Percentiles rank a stretch among this genome's conserved stretches.
These are phyloP conservation scores for Xylariaceae sp. DNA, from an alignment of 2,329 filamentous ascomycete genomes.

Conservation along the genomic window DNA sequence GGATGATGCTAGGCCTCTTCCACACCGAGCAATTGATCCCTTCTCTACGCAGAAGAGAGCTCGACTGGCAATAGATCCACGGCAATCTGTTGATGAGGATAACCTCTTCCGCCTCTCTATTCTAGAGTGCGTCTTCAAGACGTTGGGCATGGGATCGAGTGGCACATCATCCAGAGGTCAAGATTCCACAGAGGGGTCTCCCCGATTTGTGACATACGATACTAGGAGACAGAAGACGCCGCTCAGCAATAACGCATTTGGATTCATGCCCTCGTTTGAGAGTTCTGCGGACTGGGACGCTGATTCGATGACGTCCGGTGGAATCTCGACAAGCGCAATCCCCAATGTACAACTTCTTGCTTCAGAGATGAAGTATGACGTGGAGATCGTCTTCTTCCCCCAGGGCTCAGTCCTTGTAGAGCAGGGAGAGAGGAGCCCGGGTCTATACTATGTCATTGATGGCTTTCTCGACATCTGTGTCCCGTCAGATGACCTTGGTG, in stretches of 20 bases:
- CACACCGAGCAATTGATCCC: constrained; percentile 49
- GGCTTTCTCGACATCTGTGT: constrained; percentile 93
- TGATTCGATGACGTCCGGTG: constrained; percentile 74
- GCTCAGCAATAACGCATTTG: constrained; percentile 79
- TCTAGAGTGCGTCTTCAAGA: constrained; percentile 91
- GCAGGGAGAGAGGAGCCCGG: constrained; percentile 93
- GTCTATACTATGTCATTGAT: constrained; percentile 95
- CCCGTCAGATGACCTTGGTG: constrained; percentile 55
- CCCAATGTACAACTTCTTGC: constrained; percentile 62
- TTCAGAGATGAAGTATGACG: constrained; percentile 81
- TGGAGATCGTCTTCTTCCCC: constrained; percentile 96
- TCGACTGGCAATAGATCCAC: constrained; percentile 55
- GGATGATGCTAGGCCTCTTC: constrained; percentile 42
- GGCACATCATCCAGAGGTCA: constrained; percentile 60
- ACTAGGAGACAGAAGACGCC: constrained; percentile 71
- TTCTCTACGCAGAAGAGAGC: constrained; percentile 49
- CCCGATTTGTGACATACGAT: constrained; percentile 78
- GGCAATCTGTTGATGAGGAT: constrained; percentile 84
- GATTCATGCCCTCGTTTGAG: constrained; percentile 82
- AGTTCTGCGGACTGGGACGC: constrained; percentile 73
- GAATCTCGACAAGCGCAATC: constrained; percentile 54
- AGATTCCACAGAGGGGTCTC: constrained; percentile 79
- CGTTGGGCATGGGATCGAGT: constrained; percentile 72
- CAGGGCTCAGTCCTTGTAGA: constrained; percentile 92
- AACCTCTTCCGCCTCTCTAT: constrained; percentile 84